Evolutionary conservation across 192 early-diverging fungal genomes (phyloP), one percentile per base, ranked within the genome.

Genomic region (Linnemannia schmuckeri): DNA sequence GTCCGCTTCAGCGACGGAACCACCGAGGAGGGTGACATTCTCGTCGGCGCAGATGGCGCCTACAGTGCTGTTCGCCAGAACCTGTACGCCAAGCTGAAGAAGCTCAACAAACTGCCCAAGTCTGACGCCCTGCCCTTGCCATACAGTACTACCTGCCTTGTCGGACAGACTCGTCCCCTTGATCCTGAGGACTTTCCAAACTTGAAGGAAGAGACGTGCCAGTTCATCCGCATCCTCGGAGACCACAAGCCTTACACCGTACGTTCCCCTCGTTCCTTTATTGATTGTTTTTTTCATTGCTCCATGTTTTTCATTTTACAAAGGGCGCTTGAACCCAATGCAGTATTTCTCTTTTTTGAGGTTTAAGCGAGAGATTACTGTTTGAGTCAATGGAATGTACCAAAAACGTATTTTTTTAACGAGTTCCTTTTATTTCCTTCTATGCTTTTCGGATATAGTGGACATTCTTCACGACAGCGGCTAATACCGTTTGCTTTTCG

Each of bases 141-240:
- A 17, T 79, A 40, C 27, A 79, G n/a, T n/a, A 49, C 46, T 22
- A 57, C 46, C 41, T 79, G 78, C 40, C 69, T 79, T 20, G 78
- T 79, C 4, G 77, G 77, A 37, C 52, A 79, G 38, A 79, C 77
- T 10, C 24, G 44, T 24, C 69, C 68, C 9, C 47, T 79, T 9
- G 77, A 79, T 33, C 69, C 49, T 7, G n/a, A 70, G 57, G 41
- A 79, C 24, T 79, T 72, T 20, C 68, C 77, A 40, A 24, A 79
- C 7, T 49, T 79, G 27, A 69, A 78, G 27, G 42, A 70, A 3
- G 68, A 69, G 30, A 17, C 33, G 42, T 30, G 27, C 54, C n/a
- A 49, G 10, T 46, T 49, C 15, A 27, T 70, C 1, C n/a, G 38
- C 18, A 37, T 70, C 44, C 20, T 78, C 52, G 76, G 76, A 24